Evolutionary conservation across 176 grass and related monocot species (phyloP).

Genomic region (Neostapfia colusana): DNA sequence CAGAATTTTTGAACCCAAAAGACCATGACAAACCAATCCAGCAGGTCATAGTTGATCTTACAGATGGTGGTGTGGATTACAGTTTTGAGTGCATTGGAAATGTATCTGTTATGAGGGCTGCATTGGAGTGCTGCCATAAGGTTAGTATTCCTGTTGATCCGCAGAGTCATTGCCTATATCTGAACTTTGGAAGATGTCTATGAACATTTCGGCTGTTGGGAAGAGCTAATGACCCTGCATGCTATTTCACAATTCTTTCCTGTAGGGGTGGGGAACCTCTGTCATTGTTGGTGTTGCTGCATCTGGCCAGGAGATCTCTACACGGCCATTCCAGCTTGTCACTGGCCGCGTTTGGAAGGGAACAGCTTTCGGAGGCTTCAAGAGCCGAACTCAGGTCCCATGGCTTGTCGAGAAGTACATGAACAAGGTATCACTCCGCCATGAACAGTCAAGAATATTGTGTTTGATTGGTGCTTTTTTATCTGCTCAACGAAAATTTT

Average conservation of each 20-base stretch:
- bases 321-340: constrained; percentile 90
- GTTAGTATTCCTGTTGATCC: too few species aligned
- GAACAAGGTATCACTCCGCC: constrained; percentile 74
- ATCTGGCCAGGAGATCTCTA: constrained; percentile 91
- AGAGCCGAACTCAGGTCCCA: constrained; percentile 91
- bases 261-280: constrained; percentile 92
- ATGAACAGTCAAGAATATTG: neutral
- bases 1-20: constrained; percentile 97
- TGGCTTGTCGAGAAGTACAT: constrained; percentile 97
- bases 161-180: too few species aligned
- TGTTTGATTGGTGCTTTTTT: neutral
- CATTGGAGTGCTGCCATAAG: constrained; percentile 99
- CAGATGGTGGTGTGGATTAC: constrained; percentile 92
- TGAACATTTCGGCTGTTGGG: neutral
- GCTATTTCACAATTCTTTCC: neutral
- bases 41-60: constrained; percentile 86
- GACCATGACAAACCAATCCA: constrained; percentile 94
- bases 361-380: constrained; percentile 96
- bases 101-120: constrained; percentile 90
- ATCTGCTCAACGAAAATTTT: neutral
- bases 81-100: constrained; percentile 99
- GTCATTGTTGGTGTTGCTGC: constrained; percentile 90
- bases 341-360: constrained; percentile 96
- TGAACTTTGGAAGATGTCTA: neutral
- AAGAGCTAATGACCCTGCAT: neutral